Percentiles rank a stretch among this genome's conserved stretches.
phyloP scores from a whole-genome alignment of 202 grass and related monocot species.

The Hordeum pubiflorum region DNA sequence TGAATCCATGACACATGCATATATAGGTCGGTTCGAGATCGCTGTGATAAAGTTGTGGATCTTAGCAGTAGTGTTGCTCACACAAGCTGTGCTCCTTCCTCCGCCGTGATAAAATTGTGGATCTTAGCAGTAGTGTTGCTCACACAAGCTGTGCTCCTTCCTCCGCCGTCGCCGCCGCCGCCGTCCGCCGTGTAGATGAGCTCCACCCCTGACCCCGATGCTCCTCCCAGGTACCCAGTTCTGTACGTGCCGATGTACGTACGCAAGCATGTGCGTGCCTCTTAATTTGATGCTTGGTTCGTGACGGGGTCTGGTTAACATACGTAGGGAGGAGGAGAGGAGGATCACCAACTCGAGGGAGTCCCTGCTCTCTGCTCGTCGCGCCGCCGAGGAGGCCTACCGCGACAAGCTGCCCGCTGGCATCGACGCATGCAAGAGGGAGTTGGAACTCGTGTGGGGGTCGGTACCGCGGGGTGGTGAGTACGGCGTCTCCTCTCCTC shows the following conservation, averaged over 20 bases:
- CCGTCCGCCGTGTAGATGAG: neutral
- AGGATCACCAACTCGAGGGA: neutral
- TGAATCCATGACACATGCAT: neutral
- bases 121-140: neutral
- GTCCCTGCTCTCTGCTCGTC: neutral
- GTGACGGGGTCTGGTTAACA: neutral
- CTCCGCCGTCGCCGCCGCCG: neutral
- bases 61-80: neutral
- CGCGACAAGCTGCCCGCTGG: neutral
- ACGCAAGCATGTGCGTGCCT: neutral
- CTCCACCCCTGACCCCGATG: neutral
- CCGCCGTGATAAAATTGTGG: neutral
- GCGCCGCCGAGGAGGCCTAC: neutral
- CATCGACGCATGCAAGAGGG: neutral
- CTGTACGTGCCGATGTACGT: too few relatives aligned
- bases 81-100: neutral
- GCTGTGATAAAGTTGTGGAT: neutral
- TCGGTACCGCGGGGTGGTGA: neutral
- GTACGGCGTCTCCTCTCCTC: slow-evolving; percentile 18
- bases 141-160: neutral
- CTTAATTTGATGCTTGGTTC: neutral
- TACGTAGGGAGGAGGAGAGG: neutral
- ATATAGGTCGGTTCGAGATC: neutral
- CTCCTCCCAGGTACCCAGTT: neutral
- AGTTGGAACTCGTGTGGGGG: neutral